A percentile compares a stretch with the other conserved stretches of the same genome.
Evolutionary conservation across 306 rosid species (phyloP).

Genomic region (Benincasa hispida): DNA sequence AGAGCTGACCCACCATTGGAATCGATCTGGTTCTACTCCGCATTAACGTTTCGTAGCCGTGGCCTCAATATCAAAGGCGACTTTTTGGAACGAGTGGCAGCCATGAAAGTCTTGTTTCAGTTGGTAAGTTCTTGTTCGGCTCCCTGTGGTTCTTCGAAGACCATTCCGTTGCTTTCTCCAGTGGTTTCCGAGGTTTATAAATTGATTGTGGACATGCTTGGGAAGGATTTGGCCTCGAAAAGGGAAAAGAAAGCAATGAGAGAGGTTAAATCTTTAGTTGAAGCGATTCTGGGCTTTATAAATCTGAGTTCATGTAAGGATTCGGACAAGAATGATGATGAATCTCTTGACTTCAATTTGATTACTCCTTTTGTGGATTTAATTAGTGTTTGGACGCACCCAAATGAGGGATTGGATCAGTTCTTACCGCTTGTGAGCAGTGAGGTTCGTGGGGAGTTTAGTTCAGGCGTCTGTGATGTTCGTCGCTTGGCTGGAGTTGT

Average conservation of each 20-base stretch:
- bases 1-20: constrained; percentile 52
- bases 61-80: constrained; percentile 23
- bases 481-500: constrained; percentile 51
- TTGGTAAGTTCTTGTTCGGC: constrained; percentile 35
- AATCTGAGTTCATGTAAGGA: constrained; percentile 26
- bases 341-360: constrained; percentile 12
- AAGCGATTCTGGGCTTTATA: constrained; percentile 40
- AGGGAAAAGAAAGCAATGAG: constrained; percentile 50
- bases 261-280: constrained; percentile 44
- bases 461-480: constrained; percentile 29
- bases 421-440: constrained; percentile 51
- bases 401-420: constrained; percentile 25
- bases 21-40: constrained; percentile 59
- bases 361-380: constrained; percentile 28
- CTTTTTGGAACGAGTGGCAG: constrained; percentile 35
- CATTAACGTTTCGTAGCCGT: constrained; percentile 26
- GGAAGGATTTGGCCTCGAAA: constrained; percentile 33
- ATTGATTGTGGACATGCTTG: constrained; percentile 24
- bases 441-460: constrained; percentile 29
- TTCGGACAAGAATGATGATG: constrained; percentile 20
- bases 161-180: constrained; percentile 51
- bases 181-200: constrained; percentile 31
- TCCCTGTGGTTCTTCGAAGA: constrained; percentile 31
- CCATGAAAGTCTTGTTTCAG: constrained; percentile 39
- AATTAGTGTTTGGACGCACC: constrained; percentile 34